Base-by-base conservation (phyloP, 1,284 basidiomycete genomes). In the Austroboletus novae-zelandiae region DNA sequence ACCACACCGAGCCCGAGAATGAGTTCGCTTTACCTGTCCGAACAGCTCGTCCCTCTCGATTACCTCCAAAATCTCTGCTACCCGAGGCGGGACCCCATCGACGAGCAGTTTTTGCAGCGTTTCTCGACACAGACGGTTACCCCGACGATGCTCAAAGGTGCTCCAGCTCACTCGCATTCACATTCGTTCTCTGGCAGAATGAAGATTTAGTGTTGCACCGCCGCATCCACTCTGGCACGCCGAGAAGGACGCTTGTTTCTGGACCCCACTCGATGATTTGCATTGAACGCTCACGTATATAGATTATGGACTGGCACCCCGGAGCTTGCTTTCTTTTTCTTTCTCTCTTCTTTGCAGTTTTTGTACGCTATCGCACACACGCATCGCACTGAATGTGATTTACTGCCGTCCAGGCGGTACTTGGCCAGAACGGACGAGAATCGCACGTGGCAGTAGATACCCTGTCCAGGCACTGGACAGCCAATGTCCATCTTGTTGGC, bases 1-100 rank as follows among this genome's bases (percentile, higher is more conserved):
- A 55, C 58, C 1, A 71, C 69, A 1, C 66, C 66, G 2, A 70
- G 67, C 39, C 69, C 69, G 47, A 52, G 61, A 50, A 44, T 67
- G 49, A 50, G 54, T 45, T 53, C 64, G 32, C 45, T 58, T 57
- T 57, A 64, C 49, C 53, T 61, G 41, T 60, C 67, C 4, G 71
- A 67, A 45, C 70, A 74, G 42, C 72, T 84, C 3, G 83, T 85
- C 6, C 82, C 82, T 17, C 71, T 84, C 27, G 80, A 84, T 61
- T 75, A 80, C 50, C 77, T 85, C 13, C 75, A 81, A 61, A 74
- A 69, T 46, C 69, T 74, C 17, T 66, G 77, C 14, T 74, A 70
- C 34, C 74, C 75, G 29, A 70, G 75, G 54, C 75, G 82, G 34
- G 75, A 84, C 55, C 83, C 83, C 40, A 71, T 72, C 6, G 82